Evolutionary conservation across 148 eudicot species (phyloP), one percentile per base, ranked within the genome.

Genomic region (Vaccinium myrtillus): DNA sequence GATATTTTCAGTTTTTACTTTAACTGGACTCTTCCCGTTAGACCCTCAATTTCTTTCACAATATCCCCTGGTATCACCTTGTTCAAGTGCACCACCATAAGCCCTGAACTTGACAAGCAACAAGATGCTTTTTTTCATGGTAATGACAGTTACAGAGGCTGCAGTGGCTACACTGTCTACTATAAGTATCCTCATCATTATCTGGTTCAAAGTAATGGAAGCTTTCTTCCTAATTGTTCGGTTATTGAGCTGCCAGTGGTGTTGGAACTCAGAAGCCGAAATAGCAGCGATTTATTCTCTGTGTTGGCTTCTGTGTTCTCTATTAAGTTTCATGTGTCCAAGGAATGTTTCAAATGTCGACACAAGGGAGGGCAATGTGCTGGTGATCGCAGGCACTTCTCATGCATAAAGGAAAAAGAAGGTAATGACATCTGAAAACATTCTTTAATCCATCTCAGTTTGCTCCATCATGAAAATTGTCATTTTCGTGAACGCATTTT

Each of bases 211-310:
- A 56, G 36, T 51, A 46, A 83, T 50, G 7, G 2, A 14, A 15
- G 4, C 46, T 6, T 79, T 75, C 79, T 25, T 6, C 48, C 6
- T 12, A 46, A 21, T 30, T 83, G 83, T 50, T 55, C 46, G 11
- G 63, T 8, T 54, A 70, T 86, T 83, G 61, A 74, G 15, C 32
- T 83, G 21, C 88, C 88, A 5, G 1, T 9, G 46, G 13, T 36
- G 46, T 0, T 2, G 0, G 0, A 36, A 6, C 0, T 7, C 4
- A 5, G 6, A 13, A 69, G 0, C 18, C 2, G 8, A 69, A 69
- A 27, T 69, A 18, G 16, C 74, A 69, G 74, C 11, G 39, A 69
- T 27, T 0, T 69, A 0, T 69, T 69, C 36, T 69, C 74, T 10
- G 15, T 69, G 36, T 69, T 69, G 6, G 1, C 74, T 69, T 9